These are phyloP conservation scores for Beauveria sp. DNA, from an alignment of 2,329 filamentous ascomycete genomes.

Conservation along the genomic window DNA sequence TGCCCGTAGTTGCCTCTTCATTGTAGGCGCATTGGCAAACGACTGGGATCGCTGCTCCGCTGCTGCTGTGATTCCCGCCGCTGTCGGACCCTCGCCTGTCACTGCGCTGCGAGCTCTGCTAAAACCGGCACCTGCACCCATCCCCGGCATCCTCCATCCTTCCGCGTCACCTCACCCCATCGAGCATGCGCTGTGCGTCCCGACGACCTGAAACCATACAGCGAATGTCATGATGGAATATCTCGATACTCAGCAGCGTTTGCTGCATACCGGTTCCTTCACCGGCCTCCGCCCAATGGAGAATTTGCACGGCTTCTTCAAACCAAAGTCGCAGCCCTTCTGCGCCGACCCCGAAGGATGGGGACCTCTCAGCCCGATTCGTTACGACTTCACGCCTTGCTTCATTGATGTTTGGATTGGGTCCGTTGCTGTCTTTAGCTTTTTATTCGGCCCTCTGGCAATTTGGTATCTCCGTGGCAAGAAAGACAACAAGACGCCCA, in stretches of 20 bases:
- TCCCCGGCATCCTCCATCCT: not conserved
- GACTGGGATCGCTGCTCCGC: not conserved
- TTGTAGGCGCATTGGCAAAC: not conserved
- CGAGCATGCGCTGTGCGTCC: slow-evolving; percentile 3
- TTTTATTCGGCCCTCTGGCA: slow-evolving; percentile 68
- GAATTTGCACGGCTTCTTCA: slow-evolving; percentile 51
- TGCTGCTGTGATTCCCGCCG: not conserved
- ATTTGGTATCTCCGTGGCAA: slow-evolving; percentile 58
- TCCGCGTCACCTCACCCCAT: not conserved
- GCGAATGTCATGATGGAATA: slow-evolving; percentile 4
- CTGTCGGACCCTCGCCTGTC: slow-evolving; percentile 5
- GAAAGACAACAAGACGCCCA: slow-evolving; percentile 45
- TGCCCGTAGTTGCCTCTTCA: not conserved
- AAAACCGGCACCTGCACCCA: not conserved
- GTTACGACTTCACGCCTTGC: slow-evolving; percentile 95
- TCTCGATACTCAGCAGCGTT: slow-evolving; percentile 35
- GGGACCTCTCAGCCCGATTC: slow-evolving; percentile 79
- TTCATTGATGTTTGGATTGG: slow-evolving; percentile 91
- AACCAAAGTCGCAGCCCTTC: slow-evolving; percentile 61
- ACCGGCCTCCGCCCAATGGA: slow-evolving; percentile 46
- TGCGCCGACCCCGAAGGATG: slow-evolving; percentile 90
- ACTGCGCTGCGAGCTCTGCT: not conserved
- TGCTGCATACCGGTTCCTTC: slow-evolving; percentile 53
- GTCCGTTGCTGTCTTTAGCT: slow-evolving; percentile 67
- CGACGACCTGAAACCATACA: not conserved